phyloP scores from a whole-genome alignment of 192 early-diverging fungal species.

The Coemansia sp. region DNA sequence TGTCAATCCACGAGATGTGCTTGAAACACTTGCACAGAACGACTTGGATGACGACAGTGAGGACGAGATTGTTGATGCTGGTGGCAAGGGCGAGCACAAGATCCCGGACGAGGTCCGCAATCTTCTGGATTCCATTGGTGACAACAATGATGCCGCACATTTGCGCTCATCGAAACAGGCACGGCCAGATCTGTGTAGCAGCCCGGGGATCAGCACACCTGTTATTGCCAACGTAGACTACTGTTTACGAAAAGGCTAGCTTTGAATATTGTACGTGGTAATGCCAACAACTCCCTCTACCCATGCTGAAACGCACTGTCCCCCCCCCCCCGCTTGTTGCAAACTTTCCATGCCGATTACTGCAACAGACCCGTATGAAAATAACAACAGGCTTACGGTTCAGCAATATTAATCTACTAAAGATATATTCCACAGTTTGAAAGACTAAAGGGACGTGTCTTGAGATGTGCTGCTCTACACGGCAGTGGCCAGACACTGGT shows the following conservation, averaged over 20 bases:
- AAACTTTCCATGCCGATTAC: no score
- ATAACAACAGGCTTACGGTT: no score
- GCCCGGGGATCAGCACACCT: constrained; percentile 38
- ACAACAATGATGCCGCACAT: not conserved
- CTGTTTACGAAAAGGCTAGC: not conserved
- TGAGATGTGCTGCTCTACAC: constrained; percentile 5
- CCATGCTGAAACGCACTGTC: no score
- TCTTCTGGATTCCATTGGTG: constrained; percentile 43
- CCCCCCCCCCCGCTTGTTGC: no score
- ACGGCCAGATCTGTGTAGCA: constrained; percentile 13
- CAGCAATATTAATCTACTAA: no score
- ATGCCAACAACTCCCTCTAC: no score
- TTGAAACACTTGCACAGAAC: constrained; percentile 8
- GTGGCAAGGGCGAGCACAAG: constrained; percentile 6
- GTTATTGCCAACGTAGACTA: constrained; percentile 33
- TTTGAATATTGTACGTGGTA: not conserved
- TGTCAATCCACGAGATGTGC: constrained; percentile 8
- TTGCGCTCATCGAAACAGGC: not conserved
- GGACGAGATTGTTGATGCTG: not conserved
- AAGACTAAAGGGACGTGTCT: not conserved
- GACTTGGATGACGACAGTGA: constrained; percentile 1
- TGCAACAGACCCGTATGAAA: no score
- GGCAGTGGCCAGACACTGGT: constrained; percentile 76
- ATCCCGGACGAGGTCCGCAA: constrained; percentile 42
- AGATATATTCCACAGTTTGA: not conserved